Evolutionary conservation across 1,284 basidiomycete species (phyloP), one percentile per base, ranked within the genome.

Genomic region (Trichosporon faecale): DNA sequence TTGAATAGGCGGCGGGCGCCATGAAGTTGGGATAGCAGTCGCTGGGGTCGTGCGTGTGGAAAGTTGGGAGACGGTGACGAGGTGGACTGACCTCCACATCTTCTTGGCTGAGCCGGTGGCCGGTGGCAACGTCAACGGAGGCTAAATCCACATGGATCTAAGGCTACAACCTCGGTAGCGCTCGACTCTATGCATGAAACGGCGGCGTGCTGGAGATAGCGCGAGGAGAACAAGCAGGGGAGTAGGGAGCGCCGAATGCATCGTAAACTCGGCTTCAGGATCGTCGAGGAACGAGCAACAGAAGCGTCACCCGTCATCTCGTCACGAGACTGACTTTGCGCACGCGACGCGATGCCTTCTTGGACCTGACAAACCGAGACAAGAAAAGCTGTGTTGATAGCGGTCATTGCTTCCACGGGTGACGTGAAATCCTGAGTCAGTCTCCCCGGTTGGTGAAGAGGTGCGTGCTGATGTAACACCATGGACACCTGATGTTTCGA

Each of bases 31-130:
- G n/a, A 4, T 37, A 12, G 23, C 6, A 18, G 55, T 29, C 12
- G 9, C 8, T n/a, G 18, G 57, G 18, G 29, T 29, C 18, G 18
- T 29, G 29, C 9, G 27, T 29, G 7, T 12, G 2, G 14, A 61
- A 31, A 61, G 57, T 61, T 61, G 57, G 18, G 4, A 23, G 11
- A 31, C 27, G 18, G 57, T 33, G 57, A 61, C 27, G 57, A 61
- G 27, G 57, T 61, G 57, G 57, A 61, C 57, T 16, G 18, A 61
- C 57, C 57, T 61, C 57, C 57, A 61, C 57, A 61, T 31, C 27
- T 29, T 27, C 52, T 5, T 7, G 57, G 6, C 29, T 29, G 40
- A 18, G 11, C 11, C 40, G 12, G 37, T 14, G 37, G 4, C 14
- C 14, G 27, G 57, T 61, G 57, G 57, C 29, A 14, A 37, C 35